These are phyloP conservation scores for Sarcodon sp. DNA, from an alignment of 768 basidiomycete species.

Conservation along the genomic window DNA sequence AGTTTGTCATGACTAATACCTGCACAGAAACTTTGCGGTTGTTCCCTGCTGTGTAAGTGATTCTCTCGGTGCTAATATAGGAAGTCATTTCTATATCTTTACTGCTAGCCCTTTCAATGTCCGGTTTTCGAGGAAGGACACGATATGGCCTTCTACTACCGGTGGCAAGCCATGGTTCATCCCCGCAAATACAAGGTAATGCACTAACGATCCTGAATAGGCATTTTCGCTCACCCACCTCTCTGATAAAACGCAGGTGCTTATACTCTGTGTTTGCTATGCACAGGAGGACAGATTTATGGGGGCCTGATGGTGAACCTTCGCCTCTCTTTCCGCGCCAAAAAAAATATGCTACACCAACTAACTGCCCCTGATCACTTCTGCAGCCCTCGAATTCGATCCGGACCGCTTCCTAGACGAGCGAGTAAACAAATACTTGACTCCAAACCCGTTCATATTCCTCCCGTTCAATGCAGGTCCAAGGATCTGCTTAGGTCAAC, in stretches of 20 bases:
- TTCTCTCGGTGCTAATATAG: neutral
- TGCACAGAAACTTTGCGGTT: constrained; percentile 34
- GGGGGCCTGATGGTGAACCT: constrained; percentile 51
- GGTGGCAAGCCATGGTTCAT: constrained; percentile 26
- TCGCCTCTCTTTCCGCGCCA: neutral
- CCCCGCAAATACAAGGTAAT: constrained; percentile 22
- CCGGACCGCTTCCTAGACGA: constrained; percentile 59
- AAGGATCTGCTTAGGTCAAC: constrained; percentile 24
- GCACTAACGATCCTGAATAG: neutral
- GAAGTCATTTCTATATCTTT: neutral
- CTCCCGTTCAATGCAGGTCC: constrained; percentile 27
- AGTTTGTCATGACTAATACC: neutral
- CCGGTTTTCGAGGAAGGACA: constrained; percentile 21
- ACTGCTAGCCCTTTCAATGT: constrained; percentile 11
- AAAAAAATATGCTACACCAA: neutral
- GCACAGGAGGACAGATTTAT: constrained; percentile 50
- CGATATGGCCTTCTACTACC: constrained; percentile 17
- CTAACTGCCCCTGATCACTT: neutral
- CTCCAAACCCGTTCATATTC: constrained; percentile 42
- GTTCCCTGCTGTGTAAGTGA: constrained; percentile 29
- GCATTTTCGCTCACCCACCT: neutral
- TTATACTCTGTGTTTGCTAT: constrained; percentile 38
- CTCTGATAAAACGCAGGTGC: constrained; percentile 13
- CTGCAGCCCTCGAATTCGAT: constrained; percentile 43
- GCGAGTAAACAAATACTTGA: constrained; percentile 39